Evolutionary conservation across 2,329 filamentous ascomycete species (phyloP).

Genomic region (Aspergillus sp.): DNA sequence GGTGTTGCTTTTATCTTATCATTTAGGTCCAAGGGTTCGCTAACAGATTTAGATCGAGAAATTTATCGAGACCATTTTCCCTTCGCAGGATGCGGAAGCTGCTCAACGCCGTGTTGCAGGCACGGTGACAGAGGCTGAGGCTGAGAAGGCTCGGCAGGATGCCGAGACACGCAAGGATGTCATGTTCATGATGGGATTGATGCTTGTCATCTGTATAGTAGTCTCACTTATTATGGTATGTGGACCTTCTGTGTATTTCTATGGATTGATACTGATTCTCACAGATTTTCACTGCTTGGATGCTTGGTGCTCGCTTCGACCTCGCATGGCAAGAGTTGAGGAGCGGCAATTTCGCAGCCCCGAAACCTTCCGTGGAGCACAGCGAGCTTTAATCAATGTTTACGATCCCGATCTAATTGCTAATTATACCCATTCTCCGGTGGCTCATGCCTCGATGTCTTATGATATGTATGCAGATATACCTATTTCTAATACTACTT

Average conservation of each 20-base stretch:
- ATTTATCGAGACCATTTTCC: constrained; percentile 93
- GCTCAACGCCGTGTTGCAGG: constrained; percentile 47
- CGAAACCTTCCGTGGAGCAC: constrained; percentile 33
- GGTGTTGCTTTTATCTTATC: constrained; percentile 21
- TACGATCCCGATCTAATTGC: constrained; percentile 20
- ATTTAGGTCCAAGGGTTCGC: neutral
- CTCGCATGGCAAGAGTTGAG: constrained; percentile 59
- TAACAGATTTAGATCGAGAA: constrained; percentile 70
- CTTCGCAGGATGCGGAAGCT: constrained; percentile 70
- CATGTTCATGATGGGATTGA: constrained; percentile 65
- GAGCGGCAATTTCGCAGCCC: constrained; percentile 46
- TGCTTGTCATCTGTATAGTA: constrained; percentile 69
- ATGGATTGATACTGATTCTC: neutral
- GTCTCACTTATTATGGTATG: constrained; percentile 79
- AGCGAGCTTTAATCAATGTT: constrained; percentile 41
- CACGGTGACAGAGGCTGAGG: constrained; percentile 59
- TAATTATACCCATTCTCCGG: constrained; percentile 26
- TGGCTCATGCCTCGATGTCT: constrained; percentile 27
- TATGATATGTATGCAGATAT: constrained; percentile 23
- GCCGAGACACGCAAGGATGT: constrained; percentile 55
- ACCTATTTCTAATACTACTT: constrained; percentile 33
- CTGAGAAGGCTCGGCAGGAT: constrained; percentile 49
- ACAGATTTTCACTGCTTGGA: constrained; percentile 74
- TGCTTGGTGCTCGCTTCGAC: constrained; percentile 81
- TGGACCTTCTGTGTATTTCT: constrained; percentile 10